Evolutionary conservation across 1,284 basidiomycete species (phyloP).

Genomic region (Porogramme epimiltina): DNA sequence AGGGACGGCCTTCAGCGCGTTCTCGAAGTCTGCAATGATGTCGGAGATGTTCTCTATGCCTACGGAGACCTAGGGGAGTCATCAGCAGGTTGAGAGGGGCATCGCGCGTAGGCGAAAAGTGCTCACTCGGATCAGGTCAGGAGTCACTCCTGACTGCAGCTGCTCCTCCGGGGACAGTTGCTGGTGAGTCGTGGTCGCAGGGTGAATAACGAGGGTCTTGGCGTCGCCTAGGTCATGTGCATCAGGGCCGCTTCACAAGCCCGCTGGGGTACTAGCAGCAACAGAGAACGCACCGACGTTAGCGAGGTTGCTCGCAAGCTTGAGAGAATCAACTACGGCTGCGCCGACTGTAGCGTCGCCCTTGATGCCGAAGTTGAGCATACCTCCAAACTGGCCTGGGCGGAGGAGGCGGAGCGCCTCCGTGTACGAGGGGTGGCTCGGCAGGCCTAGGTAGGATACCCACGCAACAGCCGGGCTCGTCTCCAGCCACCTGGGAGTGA

Average conservation of each 20-base stretch:
- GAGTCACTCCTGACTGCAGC: constrained; percentile 71
- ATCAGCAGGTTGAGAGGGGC: no score
- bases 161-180: constrained; percentile 77
- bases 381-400: constrained; percentile 66
- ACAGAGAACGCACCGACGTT: constrained; percentile 58
- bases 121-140: constrained; percentile 78
- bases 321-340: constrained; percentile 74
- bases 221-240: constrained; percentile 69
- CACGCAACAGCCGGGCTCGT: constrained; percentile 73
- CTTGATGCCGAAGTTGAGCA: constrained; percentile 83
- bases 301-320: constrained; percentile 75
- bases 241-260: background rate
- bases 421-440: constrained; percentile 63
- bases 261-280: background rate
- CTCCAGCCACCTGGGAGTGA: constrained; percentile 64
- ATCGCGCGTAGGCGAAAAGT: background rate
- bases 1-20: constrained; percentile 46
- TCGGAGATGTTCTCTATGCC: constrained; percentile 86
- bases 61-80: constrained; percentile 59
- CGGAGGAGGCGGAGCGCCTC: constrained; percentile 64
- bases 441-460: constrained; percentile 83
- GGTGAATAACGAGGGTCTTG: constrained; percentile 85
- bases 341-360: constrained; percentile 63
- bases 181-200: constrained; percentile 82
- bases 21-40: constrained; percentile 85